Evolutionary conservation across 306 rosid genomes (phyloP), one percentile per base, ranked within the genome.

Genomic region (Datisca glomerata): DNA sequence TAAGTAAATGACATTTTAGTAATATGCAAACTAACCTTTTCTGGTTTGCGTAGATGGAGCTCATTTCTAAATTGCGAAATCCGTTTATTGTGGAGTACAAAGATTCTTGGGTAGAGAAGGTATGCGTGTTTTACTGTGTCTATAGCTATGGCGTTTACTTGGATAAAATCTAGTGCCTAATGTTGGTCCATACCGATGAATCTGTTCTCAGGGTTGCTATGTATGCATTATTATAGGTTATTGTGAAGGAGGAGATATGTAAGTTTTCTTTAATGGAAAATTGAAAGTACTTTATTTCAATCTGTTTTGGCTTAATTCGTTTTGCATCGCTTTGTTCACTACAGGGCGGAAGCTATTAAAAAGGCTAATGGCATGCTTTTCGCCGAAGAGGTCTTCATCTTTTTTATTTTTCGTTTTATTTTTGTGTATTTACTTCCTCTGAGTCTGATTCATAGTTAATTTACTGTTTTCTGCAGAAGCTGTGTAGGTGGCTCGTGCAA

Each of bases 81-180:
- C 98, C 94, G 45, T 91, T 80, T 68, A 84, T 91, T 44, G 98
- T 91, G 69, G 98, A 91, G 71, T 91, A 91, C 69, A 91, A 91
- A 64, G 98, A 91, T 78, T 91, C 98, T 22, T 91, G 98, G 98
- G 98, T 91, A 12, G 98, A 91, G 68, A 91, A 84, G 96, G 98
- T 84, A 72, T 14, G 36, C n/a, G n/a, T n/a, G n/a, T n/a, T n/a
- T n/a, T n/a, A n/a, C n/a, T n/a, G n/a, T n/a, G n/a, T n/a, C n/a
- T n/a, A n/a, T n/a, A n/a, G n/a, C n/a, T n/a, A n/a, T n/a, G n/a
- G n/a, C n/a, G n/a, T n/a, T n/a, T n/a, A n/a, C n/a, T n/a, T n/a
- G n/a, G n/a, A 12, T 47, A 4, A 32, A 40, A 29, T 7, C 3
- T 32, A 31, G 13, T 47, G 41, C 21, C 21, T 32, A 29, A 21